Evolutionary conservation across 805 yeast species (phyloP).

Genomic region (Yarrowia sp.): DNA sequence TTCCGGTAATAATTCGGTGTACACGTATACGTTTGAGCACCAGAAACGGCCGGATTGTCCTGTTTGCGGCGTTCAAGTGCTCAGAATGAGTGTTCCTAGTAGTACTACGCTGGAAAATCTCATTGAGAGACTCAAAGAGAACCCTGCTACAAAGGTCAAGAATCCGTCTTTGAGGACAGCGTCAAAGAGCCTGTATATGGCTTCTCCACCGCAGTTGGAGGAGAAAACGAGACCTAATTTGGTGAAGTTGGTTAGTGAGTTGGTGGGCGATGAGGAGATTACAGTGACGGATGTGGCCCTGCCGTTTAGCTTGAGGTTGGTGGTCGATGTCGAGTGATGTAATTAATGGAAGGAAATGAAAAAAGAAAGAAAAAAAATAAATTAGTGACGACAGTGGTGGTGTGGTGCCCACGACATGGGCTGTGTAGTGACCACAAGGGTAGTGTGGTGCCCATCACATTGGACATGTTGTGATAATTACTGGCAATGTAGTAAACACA

Average conservation of each 20-base stretch:
- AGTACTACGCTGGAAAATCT: constrained; percentile 43
- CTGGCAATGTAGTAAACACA: no score
- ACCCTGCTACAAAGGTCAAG: constrained; percentile 38
- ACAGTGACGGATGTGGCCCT: constrained; percentile 53
- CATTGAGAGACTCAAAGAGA: constrained; percentile 43
- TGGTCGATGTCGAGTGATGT: constrained; percentile 29
- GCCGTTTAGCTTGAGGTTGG: constrained; percentile 45
- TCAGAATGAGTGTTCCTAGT: constrained; percentile 30
- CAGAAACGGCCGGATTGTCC: constrained; percentile 62
- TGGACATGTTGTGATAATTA: no score
- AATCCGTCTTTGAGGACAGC: constrained; percentile 50
- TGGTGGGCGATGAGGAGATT: constrained; percentile 51
- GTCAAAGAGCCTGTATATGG: constrained; percentile 45
- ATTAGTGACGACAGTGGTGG: no score
- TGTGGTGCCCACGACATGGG: no score
- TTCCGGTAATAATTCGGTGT: constrained; percentile 77
- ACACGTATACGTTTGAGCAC: constrained; percentile 68
- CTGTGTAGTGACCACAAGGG: no score
- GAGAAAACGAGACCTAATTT: constrained; percentile 49
- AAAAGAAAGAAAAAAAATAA: no score
- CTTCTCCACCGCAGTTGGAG: constrained; percentile 49
- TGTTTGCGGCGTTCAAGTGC: constrained; percentile 60
- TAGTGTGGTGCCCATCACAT: no score
- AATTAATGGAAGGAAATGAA: no score
- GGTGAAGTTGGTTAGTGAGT: constrained; percentile 37